Percentiles rank a stretch among this genome's conserved stretches.
Conservation (phyloP, 2,329 filamentous ascomycete species). For the Trichoderma breve region DNA sequence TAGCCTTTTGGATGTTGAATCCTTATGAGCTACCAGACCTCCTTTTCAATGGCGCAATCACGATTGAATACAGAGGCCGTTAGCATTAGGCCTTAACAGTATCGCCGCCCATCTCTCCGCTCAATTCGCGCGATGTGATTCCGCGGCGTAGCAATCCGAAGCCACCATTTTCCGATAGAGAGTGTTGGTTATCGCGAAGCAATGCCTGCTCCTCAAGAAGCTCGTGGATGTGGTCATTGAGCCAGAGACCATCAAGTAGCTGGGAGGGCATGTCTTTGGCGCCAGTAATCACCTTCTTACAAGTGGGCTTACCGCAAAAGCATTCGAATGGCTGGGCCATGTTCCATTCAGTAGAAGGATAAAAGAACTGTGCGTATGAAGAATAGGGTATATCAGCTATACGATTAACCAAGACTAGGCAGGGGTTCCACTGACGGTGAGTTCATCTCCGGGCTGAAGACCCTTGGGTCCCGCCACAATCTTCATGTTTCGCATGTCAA, state of each 20-base stretch:
- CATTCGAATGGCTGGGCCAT: slow-evolving; percentile 73
- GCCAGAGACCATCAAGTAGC: slow-evolving; percentile 58
- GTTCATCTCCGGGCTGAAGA: slow-evolving; percentile 54
- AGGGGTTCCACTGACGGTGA: slow-evolving; percentile 45
- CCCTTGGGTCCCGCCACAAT: slow-evolving; percentile 59
- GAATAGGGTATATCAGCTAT: background rate
- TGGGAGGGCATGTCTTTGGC: slow-evolving; percentile 57
- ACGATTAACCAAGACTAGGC: background rate
- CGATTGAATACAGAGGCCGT: background rate
- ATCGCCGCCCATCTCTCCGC: slow-evolving; percentile 63
- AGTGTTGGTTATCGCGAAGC: background rate
- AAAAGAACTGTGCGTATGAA: slow-evolving; percentile 57
- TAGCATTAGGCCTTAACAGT: slow-evolving; percentile 37
- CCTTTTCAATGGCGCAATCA: background rate
- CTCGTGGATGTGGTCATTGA: slow-evolving; percentile 60
- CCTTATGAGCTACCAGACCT: slow-evolving; percentile 16
- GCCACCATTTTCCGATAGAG: slow-evolving; percentile 12
- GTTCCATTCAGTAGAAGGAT: slow-evolving; percentile 71
- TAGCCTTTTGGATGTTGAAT: slow-evolving; percentile 21
- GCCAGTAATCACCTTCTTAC: slow-evolving; percentile 61
- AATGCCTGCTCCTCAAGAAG: slow-evolving; percentile 46
- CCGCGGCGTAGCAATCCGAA: slow-evolving; percentile 38
- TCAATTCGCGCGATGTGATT: slow-evolving; percentile 53
- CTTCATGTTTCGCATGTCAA: slow-evolving; percentile 56
- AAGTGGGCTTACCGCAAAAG: slow-evolving; percentile 55